Conservation (phyloP, 805 yeast species). For the Myxozyma udenii region DNA sequence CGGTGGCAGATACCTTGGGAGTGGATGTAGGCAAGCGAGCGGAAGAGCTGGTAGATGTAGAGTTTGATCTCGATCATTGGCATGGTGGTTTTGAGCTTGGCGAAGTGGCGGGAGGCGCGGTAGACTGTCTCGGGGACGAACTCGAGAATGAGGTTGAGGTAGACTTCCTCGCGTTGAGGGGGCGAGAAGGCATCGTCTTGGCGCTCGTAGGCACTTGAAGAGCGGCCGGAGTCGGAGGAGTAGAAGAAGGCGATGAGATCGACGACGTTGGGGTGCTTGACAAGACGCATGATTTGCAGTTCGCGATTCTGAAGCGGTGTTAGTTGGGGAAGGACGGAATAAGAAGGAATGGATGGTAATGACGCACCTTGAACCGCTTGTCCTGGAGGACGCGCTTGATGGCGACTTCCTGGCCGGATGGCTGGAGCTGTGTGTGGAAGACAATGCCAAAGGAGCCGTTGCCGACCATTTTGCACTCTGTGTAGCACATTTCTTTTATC, state of each 20-base stretch:
- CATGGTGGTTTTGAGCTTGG: constrained; percentile 60
- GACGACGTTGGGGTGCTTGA: constrained; percentile 82
- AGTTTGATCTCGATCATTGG: constrained; percentile 85
- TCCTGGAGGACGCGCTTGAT: constrained; percentile 96
- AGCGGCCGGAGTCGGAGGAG: constrained; percentile 43
- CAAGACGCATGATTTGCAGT: constrained; percentile 87
- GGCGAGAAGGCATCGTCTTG: constrained; percentile 33
- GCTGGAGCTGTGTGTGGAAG: constrained; percentile 76
- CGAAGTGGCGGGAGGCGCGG: constrained; percentile 77
- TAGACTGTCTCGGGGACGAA: constrained; percentile 94
- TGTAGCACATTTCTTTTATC: constrained; percentile 61
- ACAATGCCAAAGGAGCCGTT: constrained; percentile 99
- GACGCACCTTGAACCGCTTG: constrained; percentile 74
- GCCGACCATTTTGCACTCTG: constrained; percentile 89
- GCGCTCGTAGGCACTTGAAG: constrained; percentile 14
- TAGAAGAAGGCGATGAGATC: constrained; percentile 85
- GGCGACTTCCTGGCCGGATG: constrained; percentile 78
- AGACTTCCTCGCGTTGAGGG: constrained; percentile 71
- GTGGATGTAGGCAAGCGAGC: constrained; percentile 76
- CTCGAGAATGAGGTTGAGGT: constrained; percentile 84
- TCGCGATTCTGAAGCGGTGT: constrained; percentile 70
- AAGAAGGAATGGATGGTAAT: neutral
- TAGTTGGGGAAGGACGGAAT: neutral
- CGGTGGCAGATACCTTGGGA: constrained; percentile 76
- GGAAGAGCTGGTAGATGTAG: constrained; percentile 76